Percentiles rank a stretch among this genome's conserved stretches.
Evolutionary conservation across 805 yeast species (phyloP).

Genomic region (Danielozyma ontarioensis): DNA sequence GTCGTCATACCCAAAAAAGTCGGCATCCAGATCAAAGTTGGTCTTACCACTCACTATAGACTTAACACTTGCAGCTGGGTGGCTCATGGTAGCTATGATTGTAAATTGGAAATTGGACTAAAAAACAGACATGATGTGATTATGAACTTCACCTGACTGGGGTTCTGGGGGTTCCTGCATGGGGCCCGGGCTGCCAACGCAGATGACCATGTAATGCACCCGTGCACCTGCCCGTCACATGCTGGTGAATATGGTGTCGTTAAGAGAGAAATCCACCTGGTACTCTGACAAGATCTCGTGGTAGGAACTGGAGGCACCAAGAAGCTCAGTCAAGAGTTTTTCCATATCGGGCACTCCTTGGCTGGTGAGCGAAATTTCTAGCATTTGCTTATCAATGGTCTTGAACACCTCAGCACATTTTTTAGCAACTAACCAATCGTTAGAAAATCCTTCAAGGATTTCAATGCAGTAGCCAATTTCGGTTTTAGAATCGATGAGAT

Average conservation of each 20-base stretch:
- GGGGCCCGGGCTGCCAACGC: too few relatives aligned
- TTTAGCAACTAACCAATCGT: conserved; percentile 43
- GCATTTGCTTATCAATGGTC: conserved; percentile 38
- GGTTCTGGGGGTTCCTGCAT: too few relatives aligned
- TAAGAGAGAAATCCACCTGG: conserved; percentile 42
- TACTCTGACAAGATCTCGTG: conserved; percentile 44
- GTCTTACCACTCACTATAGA: conserved; percentile 33
- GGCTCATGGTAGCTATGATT: conserved; percentile 24
- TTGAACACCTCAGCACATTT: conserved; percentile 41
- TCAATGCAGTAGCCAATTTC: conserved; percentile 44
- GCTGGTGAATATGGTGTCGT: conserved; percentile 3
- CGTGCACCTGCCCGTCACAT: too few relatives aligned
- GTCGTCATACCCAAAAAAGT: conserved; percentile 8
- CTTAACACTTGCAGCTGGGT: conserved; percentile 39
- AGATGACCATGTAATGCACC: too few relatives aligned
- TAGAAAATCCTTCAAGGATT: conserved; percentile 41
- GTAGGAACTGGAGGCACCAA: conserved; percentile 41
- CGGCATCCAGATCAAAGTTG: conserved; percentile 22
- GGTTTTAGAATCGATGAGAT: conserved; percentile 39
- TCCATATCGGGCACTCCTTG: conserved; percentile 29
- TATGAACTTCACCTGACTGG: too few relatives aligned
- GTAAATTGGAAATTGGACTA: too few relatives aligned
- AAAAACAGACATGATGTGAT: too few relatives aligned
- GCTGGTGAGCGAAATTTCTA: conserved; percentile 37
- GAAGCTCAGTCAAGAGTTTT: conserved; percentile 32